These are phyloP conservation scores for Agaricus subrufescens DNA, from an alignment of 768 basidiomycete genomes.

Conservation along the genomic window DNA sequence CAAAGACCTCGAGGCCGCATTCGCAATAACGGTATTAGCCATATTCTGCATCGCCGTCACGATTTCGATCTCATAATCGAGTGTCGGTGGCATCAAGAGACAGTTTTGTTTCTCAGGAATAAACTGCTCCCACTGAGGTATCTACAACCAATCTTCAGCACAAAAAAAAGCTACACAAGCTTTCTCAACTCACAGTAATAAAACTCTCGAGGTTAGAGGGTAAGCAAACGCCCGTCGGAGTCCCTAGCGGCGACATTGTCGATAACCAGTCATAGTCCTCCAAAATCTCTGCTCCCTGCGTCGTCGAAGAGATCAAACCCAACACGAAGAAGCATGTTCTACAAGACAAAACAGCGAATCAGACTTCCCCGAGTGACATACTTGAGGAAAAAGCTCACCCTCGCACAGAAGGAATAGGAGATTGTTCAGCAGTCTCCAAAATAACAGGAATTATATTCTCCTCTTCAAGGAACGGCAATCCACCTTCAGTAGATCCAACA, in stretches of 20 bases:
- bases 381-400: conserved; percentile 52
- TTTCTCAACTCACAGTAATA: conserved; percentile 52
- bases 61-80: conserved; percentile 74
- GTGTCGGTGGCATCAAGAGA: conserved; percentile 59
- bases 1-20: conserved; percentile 86
- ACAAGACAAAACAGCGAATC: not conserved
- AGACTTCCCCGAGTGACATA: not conserved
- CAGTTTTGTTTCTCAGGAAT: conserved; percentile 31
- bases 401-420: conserved; percentile 84
- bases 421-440: conserved; percentile 87
- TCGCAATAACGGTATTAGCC: conserved; percentile 93
- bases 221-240: conserved; percentile 88
- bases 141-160: conserved; percentile 31
- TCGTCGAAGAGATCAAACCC: conserved; percentile 87
- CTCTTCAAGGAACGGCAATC: conserved; percentile 92
- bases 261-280: conserved; percentile 94
- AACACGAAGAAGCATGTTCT: conserved; percentile 97
- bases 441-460: conserved; percentile 91
- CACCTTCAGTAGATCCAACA: conserved; percentile 85
- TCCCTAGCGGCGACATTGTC: conserved; percentile 77
- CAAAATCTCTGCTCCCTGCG: conserved; percentile 88
- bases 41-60: conserved; percentile 90
- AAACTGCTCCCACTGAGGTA: conserved; percentile 60
- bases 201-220: conserved; percentile 83
- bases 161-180: not conserved